Evolutionary conservation across 2,329 filamentous ascomycete species (phyloP).

Genomic region (Clonostachys rhizophaga): DNA sequence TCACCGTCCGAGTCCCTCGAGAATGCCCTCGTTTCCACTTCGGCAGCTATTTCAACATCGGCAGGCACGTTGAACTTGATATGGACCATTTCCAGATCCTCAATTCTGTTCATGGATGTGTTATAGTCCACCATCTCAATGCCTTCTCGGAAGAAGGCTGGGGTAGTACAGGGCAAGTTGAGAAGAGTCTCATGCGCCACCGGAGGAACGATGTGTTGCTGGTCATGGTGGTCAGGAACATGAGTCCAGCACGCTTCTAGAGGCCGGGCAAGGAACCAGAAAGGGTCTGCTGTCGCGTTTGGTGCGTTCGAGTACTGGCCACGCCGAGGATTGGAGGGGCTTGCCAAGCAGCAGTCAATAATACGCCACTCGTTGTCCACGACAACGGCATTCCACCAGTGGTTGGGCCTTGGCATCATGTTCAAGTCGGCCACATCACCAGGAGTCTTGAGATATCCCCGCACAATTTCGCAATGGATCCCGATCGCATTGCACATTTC

Average conservation of each 20-base stretch:
- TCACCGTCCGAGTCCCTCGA: conserved; percentile 84
- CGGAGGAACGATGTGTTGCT: conserved; percentile 90
- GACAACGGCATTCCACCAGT: conserved; percentile 96
- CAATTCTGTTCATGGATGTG: conserved; percentile 78
- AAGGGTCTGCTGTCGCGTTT: conserved; percentile 70
- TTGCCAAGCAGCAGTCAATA: conserved; percentile 89
- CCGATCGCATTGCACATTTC: conserved; percentile 95
- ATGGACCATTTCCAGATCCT: conserved; percentile 91
- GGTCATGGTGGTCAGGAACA: conserved; percentile 78
- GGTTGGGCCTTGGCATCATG: conserved; percentile 81
- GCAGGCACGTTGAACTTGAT: conserved; percentile 81
- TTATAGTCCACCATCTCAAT: conserved; percentile 86
- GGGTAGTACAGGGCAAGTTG: conserved; percentile 79
- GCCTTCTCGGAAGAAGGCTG: conserved; percentile 79
- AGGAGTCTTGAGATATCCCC: conserved; percentile 85
- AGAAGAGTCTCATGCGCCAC: conserved; percentile 82
- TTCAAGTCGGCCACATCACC: conserved; percentile 79
- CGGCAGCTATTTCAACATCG: conserved; percentile 87
- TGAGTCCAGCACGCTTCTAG: conserved; percentile 94
- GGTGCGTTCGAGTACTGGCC: conserved; percentile 70
- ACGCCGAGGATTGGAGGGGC: conserved; percentile 82
- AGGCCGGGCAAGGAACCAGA: conserved; percentile 91
- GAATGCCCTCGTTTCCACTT: conserved; percentile 82
- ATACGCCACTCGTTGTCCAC: conserved; percentile 95
- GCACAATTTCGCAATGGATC: conserved; percentile 79